Base-by-base conservation (phyloP, 495 filamentous ascomycete genomes). In the Parathielavia hyrcaniae region DNA sequence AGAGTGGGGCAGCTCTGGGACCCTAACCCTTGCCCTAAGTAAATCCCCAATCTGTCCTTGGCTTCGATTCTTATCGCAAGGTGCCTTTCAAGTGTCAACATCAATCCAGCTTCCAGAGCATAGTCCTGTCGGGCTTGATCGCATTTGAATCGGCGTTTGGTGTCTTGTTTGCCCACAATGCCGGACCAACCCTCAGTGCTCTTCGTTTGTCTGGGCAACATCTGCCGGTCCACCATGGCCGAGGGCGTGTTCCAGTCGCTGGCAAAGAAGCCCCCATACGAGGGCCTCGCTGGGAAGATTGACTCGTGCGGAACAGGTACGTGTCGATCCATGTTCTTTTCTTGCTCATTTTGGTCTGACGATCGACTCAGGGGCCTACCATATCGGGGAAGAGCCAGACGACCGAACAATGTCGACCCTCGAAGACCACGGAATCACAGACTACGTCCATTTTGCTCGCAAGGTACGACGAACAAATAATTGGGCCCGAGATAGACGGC, bases 151-250 rank as follows among this genome's bases (percentile, higher is more conserved):
- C 34, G 44, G 19, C 9, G 30, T 55, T 55, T 55, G 53, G 53
- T 6, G 44, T 55, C 39, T n/a, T 41, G 16, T n/a, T 14, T 41
- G 1, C 40, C 20, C 52, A 49, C 23, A 13, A 66, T 71, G 57
- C 16, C 69, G 16, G 68, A 70, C 14, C 71, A 67, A 57, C 76
- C 90, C 57, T 93, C 84, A 10, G 86, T 98, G 32, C 81, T 98
- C 45, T 98, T 98, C 71, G 91, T 96, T 63, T 98, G 93, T 71
- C 79, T 98, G 14, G 93, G 93, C 63, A 98, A 98, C 72, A 97
- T 97, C 67, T 98, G 93, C 79, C 78, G 78, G 30, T 96, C 91
- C 2, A 87, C 93, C 4, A 97, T 98, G 93, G 90, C 91, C 35
- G 92, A 97, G 76, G 93, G 86, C 41, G 87, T 93, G 59, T 97